Evolutionary conservation across 768 basidiomycete genomes (phyloP).

Genomic region (Psilocybe sp.): DNA sequence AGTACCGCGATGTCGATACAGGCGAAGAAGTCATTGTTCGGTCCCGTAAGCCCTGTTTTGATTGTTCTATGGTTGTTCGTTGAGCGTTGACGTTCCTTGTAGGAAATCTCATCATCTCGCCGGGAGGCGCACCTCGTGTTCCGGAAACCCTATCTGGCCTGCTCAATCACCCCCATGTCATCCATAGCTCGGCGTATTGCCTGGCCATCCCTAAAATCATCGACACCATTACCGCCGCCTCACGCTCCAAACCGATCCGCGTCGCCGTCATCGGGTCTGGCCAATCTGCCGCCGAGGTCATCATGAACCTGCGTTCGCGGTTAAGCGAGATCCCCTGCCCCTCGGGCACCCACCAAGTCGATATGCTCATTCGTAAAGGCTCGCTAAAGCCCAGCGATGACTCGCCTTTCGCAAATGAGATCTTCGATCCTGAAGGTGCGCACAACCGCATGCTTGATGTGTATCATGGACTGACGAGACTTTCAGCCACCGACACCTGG

Average conservation of each 20-base stretch:
- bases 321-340: constrained; percentile 28
- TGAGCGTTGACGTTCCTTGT: neutral
- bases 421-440: constrained; percentile 49
- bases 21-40: constrained; percentile 30
- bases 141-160: constrained; percentile 33
- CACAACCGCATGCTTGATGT: neutral
- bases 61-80: neutral
- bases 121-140: constrained; percentile 45
- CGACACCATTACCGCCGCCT: constrained; percentile 17
- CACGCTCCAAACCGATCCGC: constrained; percentile 25
- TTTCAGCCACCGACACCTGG: constrained; percentile 37
- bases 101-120: constrained; percentile 50
- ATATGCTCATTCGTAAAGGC: constrained; percentile 51
- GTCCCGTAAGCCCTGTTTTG: constrained; percentile 32
- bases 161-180: constrained; percentile 31
- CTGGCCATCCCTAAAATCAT: constrained; percentile 35
- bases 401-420: constrained; percentile 51
- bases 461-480: neutral
- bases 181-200: constrained; percentile 44
- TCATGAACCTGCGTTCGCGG: constrained; percentile 40
- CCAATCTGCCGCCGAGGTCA: constrained; percentile 47
- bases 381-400: constrained; percentile 51
- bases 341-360: constrained; percentile 32
- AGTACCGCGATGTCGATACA: constrained; percentile 30
- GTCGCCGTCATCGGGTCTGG: constrained; percentile 47